Evolutionary conservation across 176 grass and related monocot species (phyloP), one percentile per base, ranked within the genome.

Genomic region (Urochloa ruziziensis): DNA sequence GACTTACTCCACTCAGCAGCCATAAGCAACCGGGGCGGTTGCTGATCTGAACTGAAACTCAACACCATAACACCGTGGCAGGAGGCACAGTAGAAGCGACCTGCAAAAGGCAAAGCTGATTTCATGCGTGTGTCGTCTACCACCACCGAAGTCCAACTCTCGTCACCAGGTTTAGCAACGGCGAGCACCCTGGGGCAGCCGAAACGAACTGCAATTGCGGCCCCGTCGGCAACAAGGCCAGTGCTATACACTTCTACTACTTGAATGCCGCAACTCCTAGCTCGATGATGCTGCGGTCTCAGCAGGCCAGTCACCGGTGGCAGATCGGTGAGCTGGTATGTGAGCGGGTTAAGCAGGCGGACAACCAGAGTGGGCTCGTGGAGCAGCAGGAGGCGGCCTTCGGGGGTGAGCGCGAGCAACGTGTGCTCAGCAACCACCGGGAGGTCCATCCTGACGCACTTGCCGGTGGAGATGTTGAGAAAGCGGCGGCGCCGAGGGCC

Each of bases 131-230:
- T 21, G 49, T 21, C 10, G 32, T 3, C 5, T 1, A 2, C 1
- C 11, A 2, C 5, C 21, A 77, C 35, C 23, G 24, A 2, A 2
- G 53, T 12, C 74, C 74, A 76, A 34, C 12, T 1, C 51, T 78
- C 4, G 37, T 62, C 37, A 15, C 75, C 25, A 9, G 73, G 73
- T 6, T 59, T 40, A 11, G 73, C 52, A 17, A 59, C 35, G 0
- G n/a, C 74, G 2, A 56, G 6, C 0, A 59, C 51, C 7, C 0
- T 0, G 13, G 33, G 48, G 0, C 0, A 4, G 1, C 0, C 0
- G 34, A 76, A 76, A 15, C 33, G 15, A 1, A 75, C 32, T 2
- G 23, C 51, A 30, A 75, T 33, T 0, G 2, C 32, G 51, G 51
- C 7, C 30, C 4, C 21, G 2, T 58, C 23, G 2, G 21, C n/a